phyloP scores from a whole-genome alignment of 2,329 filamentous ascomycete genomes.

The Cladosporium oxysporum region DNA sequence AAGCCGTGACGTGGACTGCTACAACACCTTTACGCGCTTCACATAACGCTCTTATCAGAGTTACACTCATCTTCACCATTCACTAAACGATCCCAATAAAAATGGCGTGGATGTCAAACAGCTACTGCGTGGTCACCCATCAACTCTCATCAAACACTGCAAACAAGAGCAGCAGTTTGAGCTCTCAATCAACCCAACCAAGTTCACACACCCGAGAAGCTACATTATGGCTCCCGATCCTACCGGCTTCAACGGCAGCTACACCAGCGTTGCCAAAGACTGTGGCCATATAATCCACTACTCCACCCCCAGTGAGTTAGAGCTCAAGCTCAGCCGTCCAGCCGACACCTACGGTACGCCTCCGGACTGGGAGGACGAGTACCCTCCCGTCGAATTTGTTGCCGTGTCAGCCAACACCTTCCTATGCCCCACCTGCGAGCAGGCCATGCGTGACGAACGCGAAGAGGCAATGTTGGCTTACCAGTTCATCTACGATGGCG shows the following conservation, averaged over 20 bases:
- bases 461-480: not conserved
- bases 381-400: not conserved
- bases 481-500: not conserved
- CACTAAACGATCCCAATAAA: not conserved
- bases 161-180: not conserved
- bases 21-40: not conserved
- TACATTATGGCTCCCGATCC: not conserved
- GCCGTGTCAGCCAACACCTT: not conserved
- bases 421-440: not conserved
- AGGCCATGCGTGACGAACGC: not conserved
- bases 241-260: not conserved
- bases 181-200: not conserved
- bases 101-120: not conserved
- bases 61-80: not conserved
- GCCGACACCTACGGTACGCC: not conserved
- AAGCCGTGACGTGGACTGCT: not conserved
- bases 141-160: not conserved
- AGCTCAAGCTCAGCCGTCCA: not conserved
- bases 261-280: not conserved
- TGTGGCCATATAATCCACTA: not conserved
- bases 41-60: not conserved
- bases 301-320: not conserved
- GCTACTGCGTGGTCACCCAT: not conserved
- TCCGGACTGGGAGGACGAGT: not conserved
- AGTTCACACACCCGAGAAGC: not conserved